Conservation (phyloP, 495 filamentous ascomycete genomes). For the Opeltia flavorubescens region DNA sequence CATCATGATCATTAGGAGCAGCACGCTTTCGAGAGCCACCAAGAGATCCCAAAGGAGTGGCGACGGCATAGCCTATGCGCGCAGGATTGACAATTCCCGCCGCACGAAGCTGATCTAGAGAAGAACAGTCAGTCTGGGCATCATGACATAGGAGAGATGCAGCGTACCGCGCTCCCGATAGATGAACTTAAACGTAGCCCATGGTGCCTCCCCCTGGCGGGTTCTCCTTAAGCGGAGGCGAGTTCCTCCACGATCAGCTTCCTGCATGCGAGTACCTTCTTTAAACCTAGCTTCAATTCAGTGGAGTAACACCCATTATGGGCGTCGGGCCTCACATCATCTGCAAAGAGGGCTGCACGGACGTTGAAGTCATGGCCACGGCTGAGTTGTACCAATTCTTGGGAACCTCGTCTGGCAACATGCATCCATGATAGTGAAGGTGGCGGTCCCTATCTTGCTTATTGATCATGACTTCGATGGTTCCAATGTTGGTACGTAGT, state of each 20-base stretch:
- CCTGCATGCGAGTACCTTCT: neutral
- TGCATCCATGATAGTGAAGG: neutral
- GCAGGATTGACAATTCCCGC: neutral
- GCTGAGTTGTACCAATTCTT: neutral
- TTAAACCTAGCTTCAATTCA: neutral
- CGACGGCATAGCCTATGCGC: neutral
- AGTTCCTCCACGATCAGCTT: neutral
- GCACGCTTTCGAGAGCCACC: neutral
- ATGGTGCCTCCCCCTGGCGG: neutral
- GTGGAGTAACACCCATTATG: neutral
- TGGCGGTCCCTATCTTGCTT: neutral
- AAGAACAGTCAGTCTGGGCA: neutral
- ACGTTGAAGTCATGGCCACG: neutral
- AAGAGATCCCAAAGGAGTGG: neutral
- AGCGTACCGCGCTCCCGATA: slow-evolving; percentile 2
- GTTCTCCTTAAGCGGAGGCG: neutral
- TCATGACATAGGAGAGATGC: neutral
- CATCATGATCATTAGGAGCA: neutral
- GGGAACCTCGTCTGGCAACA: neutral
- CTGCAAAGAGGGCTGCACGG: neutral
- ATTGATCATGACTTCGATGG: slow-evolving; percentile 1
- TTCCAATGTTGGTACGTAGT: neutral
- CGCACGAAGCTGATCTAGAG: neutral
- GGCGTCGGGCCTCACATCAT: neutral
- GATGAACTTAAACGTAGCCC: slow-evolving; percentile 2